Conservation (phyloP, 2,329 filamentous ascomycete genomes). For the Talaromyces rugulosus region DNA sequence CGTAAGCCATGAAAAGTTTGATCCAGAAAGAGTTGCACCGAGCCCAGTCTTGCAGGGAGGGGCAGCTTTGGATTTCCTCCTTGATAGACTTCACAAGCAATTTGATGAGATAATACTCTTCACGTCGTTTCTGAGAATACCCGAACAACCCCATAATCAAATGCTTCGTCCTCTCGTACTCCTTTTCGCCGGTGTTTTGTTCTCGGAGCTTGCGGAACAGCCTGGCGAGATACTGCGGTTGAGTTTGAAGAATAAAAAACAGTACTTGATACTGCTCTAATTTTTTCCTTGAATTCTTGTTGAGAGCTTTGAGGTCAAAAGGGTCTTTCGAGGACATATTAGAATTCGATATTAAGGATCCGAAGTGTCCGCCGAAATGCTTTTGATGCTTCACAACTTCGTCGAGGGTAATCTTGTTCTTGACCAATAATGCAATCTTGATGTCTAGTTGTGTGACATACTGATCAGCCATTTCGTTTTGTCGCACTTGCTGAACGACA, state of each 20-base stretch:
- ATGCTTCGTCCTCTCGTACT: constrained; percentile 86
- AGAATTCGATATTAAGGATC: constrained; percentile 80
- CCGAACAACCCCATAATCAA: constrained; percentile 96
- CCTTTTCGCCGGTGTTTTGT: constrained; percentile 80
- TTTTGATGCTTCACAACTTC: constrained; percentile 96
- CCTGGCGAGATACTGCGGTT: constrained; percentile 87
- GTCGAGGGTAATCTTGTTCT: constrained; percentile 98
- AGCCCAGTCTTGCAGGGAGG: constrained; percentile 74
- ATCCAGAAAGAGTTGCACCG: constrained; percentile 92
- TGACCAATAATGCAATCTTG: constrained; percentile 95
- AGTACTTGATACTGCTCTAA: constrained; percentile 95
- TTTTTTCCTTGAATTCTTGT: constrained; percentile 94
- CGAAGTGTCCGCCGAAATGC: constrained; percentile 87
- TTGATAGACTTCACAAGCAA: constrained; percentile 75
- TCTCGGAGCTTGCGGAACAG: constrained; percentile 82
- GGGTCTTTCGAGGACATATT: constrained; percentile 85
- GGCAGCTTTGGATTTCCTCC: constrained; percentile 75
- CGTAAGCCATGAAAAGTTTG: constrained; percentile 80
- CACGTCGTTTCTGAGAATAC: constrained; percentile 91
- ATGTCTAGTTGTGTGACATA: constrained; percentile 98
- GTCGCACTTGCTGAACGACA: constrained; percentile 92
- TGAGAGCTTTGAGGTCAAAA: constrained; percentile 93
- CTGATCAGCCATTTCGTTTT: constrained; percentile 95
- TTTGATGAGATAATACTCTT: constrained; percentile 95
- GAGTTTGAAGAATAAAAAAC: constrained; percentile 95